phyloP scores from a whole-genome alignment of 306 rosid species.

The Lithocarpus polystachyus region DNA sequence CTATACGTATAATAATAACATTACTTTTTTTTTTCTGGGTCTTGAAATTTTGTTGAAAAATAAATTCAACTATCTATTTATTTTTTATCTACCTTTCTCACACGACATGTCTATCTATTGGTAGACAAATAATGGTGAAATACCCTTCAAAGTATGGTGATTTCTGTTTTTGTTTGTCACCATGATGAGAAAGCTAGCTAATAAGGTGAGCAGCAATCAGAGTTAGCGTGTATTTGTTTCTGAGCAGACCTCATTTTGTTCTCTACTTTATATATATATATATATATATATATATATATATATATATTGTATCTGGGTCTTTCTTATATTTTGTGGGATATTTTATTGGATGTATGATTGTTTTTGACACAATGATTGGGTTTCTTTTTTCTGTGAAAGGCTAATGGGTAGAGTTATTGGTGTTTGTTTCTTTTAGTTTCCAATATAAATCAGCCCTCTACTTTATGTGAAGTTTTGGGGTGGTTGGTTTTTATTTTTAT shows the following conservation, averaged over 20 bases:
- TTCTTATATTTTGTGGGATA: constrained; percentile 9
- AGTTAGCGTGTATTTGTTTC: constrained; percentile 11
- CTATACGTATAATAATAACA: constrained; percentile 10
- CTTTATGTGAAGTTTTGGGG: neutral
- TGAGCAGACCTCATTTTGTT: neutral
- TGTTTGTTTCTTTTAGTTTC: constrained; percentile 22
- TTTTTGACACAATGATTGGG: constrained; percentile 19
- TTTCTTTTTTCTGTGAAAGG: constrained; percentile 5
- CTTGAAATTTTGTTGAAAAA: no score
- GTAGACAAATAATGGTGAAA: neutral
- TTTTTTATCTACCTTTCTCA: neutral
- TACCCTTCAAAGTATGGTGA: constrained; percentile 15
- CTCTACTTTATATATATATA: neutral
- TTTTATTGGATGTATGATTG: constrained; percentile 21
- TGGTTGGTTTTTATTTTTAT: constrained; percentile 10
- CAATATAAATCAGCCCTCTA: neutral
- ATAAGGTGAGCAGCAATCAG: no score
- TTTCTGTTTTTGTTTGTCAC: neutral
- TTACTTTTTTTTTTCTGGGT: no score
- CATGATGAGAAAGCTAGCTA: neutral
- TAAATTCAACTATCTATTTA: no score
- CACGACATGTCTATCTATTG: neutral
- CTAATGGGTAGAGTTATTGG: constrained; percentile 29
- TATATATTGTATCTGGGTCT: constrained; percentile 23
- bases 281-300: neutral